Evolutionary conservation across 192 early-diverging fungal genomes (phyloP), one percentile per base, ranked within the genome.

Genomic region (Phycomyces nitens): DNA sequence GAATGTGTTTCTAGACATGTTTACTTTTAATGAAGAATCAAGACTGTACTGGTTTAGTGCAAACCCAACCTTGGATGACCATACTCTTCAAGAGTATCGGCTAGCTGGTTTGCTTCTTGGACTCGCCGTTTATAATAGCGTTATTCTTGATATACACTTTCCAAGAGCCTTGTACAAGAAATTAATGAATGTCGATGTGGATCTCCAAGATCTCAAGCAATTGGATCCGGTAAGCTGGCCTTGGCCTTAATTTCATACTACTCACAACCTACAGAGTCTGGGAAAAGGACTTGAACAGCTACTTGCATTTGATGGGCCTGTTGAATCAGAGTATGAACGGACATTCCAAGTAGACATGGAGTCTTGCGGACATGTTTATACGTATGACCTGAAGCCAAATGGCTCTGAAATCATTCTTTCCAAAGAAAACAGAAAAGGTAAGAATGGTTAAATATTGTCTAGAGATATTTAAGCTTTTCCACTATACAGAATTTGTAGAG

Each of bases 141-240:
- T 91, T 27, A 98, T 96, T 56, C 71, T 98, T 18, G 94, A 94
- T 66, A 86, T 95, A 22, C 94, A 94, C 58, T 90, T 97, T 56
- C 95, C 95, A 5, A 72, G 78, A 41, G 89, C 84, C 2, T 73
- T 90, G 57, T 98, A 94, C 81, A 94, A 94, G 66, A 95, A 95
- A 74, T 73, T 98, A 26, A 86, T 91, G 68, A 82, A 83, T 22
- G 73, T 84, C 23, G 69, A 81, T 7, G 83, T 82, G 27, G 80
- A 76, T 20, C 62, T 95, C 14, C 81, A 88, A 16, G 95, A 98
- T 66, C 71, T 98, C 50, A 78, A 77, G 47, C 75, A 86, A 54
- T 69, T 95, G 18, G 88, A 93, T 50, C 93, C 94, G 4, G 81
- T 80, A 78, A 54, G 78, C 15, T 52, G 5, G 6, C 4, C 8